Evolutionary conservation across 2,329 filamentous ascomycete species (phyloP), one percentile per base, ranked within the genome.

Genomic region (Calonectria multiphialidica): DNA sequence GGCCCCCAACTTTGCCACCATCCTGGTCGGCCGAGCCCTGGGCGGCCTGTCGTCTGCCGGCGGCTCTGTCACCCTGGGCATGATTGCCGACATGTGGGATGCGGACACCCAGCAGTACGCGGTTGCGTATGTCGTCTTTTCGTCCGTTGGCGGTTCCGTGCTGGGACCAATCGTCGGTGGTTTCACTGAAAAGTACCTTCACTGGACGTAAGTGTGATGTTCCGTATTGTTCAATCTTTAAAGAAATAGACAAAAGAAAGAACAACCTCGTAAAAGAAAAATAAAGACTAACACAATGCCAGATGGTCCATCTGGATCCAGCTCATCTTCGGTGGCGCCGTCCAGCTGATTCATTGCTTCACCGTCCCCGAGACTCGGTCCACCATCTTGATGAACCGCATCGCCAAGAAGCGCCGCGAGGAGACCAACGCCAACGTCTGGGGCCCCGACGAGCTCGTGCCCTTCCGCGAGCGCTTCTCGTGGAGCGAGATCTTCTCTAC

Each of bases 271-370:
- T n/a, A 13, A 5, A 45, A 21, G 8, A 50, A 47, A 21, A 30
- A 50, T 13, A 3, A 50, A 18, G 25, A 35, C 70, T 76, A 66
- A 79, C 77, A 50, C 37, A 53, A 5, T 55, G 6, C 0, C 50
- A 84, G 82, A 47, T 86, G 93, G 93, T 91, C 88, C 67, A 95
- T 96, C 81, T 97, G 95, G 94, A 93, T 96, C 72, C 94, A 96
- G 82, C 89, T 96, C 74, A 95, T 96, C 76, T 91, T 96, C 66
- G 94, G 94, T 21, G 92, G 84, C 10, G 87, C 90, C 40, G 90
- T 95, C 3, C 94, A 96, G 80, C 21, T 90, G 5, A 79, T 94
- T 5, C 93, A 95, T 80, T 85, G 93, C 62, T 79, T 93, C 70
- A 87, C 91, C 9, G 94, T 97, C 1, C 94, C 94, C 1, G 95